Percentiles rank a stretch among this genome's conserved stretches.
phyloP scores from a whole-genome alignment of 345 rosid species.

The Hibiscus syriacus region DNA sequence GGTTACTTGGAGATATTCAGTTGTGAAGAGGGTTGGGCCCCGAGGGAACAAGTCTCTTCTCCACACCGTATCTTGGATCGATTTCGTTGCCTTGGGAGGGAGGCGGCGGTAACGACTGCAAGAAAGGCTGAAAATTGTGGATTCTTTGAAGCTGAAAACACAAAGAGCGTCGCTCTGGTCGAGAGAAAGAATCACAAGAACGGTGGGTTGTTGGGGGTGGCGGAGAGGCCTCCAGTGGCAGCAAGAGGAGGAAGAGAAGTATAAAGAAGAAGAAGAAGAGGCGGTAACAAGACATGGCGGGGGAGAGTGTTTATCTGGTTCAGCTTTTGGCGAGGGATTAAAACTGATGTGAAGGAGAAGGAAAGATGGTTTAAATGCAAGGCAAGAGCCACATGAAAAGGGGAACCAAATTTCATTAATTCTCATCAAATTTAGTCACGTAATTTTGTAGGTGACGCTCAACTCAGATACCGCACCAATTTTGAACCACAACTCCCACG shows the following conservation, averaged over 20 bases:
- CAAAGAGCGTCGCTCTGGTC: constrained; percentile 18
- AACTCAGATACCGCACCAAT: not conserved
- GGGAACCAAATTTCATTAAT: constrained; percentile 1
- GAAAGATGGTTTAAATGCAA: not conserved
- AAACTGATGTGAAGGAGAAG: not conserved
- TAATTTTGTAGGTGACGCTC: not conserved
- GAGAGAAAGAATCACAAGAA: constrained; percentile 32
- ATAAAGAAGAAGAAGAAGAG: not conserved
- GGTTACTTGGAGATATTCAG: constrained; percentile 10
- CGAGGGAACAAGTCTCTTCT: constrained; percentile 63
- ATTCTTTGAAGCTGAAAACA: constrained; percentile 36
- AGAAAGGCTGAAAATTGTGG: constrained; percentile 13
- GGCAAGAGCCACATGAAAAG: constrained; percentile 7
- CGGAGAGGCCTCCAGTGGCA: not conserved
- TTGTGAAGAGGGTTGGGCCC: constrained; percentile 81
- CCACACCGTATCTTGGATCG: constrained; percentile 57
- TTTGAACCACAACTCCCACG: not conserved
- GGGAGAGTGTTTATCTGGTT: not conserved
- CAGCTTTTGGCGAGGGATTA: not conserved
- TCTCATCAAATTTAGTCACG: constrained; percentile 10
- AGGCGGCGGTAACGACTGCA: not conserved
- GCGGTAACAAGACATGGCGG: not conserved
- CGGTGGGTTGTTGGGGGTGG: not conserved
- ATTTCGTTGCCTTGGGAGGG: constrained; percentile 18
- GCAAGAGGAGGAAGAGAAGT: not conserved